Base-by-base conservation (phyloP, 164 flowering plant genomes). In the grape (Vitis vinifera) region DNA sequence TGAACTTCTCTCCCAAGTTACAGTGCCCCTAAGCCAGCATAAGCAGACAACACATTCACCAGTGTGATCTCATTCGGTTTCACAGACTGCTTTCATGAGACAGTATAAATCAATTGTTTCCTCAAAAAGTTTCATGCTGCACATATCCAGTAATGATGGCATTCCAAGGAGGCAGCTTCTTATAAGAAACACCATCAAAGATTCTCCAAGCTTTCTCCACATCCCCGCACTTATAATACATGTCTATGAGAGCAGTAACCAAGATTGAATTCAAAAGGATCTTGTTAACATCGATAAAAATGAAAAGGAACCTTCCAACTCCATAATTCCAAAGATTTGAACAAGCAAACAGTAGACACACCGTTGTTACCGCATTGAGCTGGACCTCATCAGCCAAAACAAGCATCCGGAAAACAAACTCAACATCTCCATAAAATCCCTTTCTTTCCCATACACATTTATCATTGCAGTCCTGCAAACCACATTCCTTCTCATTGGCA, bases 311-410 rank as follows among this genome's bases (percentile, higher is more conserved):
- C 64, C 73, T 73, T 55, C 83, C 79, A 52, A 71, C 3, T 53
- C 73, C 70, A 14, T 59, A 67, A 68, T 79, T 59, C 27, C 68
- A 70, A 17, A 68, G 52, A 62, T 57, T 66, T 2, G 83, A 82
- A 71, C 81, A 79, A 0, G 79, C 77, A 12, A 79, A 79, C 13
- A 75, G 70, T 57, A 82, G 78, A 17, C 83, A 74, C 56, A 79
- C 85, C 79, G 77, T 77, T 0, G 82, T 79, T 9, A 76, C 70
- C 0, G 81, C 17, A 61, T 82, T 79, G 12, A 79, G 85, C 23
- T 37, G 59, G 14, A 65, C 79, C 58, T 71, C 66, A 50, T 77
- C 80, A 29, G 8, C 75, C 8, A 73, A 77, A 10, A 82, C 68
- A 37, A 37, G 44, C 44, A 37, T 37, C 44, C 7, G 5, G 0